phyloP scores from a whole-genome alignment of 75 land plant species.

The Azolla pinnata region DNA sequence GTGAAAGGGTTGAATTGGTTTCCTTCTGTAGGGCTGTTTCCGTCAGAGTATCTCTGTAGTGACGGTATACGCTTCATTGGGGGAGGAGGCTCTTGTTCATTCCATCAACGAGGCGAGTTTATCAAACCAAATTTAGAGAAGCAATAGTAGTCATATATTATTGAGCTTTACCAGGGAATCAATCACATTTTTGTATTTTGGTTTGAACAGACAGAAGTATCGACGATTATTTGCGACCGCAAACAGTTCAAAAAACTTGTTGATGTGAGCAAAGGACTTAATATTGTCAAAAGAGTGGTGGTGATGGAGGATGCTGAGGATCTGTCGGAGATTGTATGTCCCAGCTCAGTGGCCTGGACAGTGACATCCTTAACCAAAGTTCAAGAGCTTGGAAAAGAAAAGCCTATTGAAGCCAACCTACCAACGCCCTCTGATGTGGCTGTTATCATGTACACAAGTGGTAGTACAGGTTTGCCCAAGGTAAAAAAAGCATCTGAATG shows the following conservation, averaged over 20 bases:
- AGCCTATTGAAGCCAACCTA: conserved; percentile 45
- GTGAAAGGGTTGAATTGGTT: background rate
- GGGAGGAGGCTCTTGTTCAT: conserved; percentile 88
- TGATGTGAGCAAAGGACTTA: conserved; percentile 55
- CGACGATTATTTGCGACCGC: conserved; percentile 88
- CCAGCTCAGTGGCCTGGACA: conserved; percentile 39
- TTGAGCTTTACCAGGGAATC: background rate
- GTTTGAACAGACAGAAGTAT: conserved; percentile 70
- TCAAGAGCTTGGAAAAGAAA: conserved; percentile 46
- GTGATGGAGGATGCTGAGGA: conserved; percentile 53
- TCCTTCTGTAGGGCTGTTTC: conserved; percentile 65
- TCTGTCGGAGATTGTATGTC: conserved; percentile 13
- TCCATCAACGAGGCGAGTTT: conserved; percentile 79
- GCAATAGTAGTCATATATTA: background rate
- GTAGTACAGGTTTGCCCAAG: conserved; percentile 98
- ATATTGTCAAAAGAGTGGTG: conserved; percentile 69
- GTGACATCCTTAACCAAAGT: conserved; percentile 51
- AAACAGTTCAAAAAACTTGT: conserved; percentile 79
- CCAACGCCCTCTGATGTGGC: conserved; percentile 77
- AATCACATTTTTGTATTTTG: background rate
- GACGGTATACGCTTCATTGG: conserved; percentile 90
- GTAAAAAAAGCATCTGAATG: conserved; percentile 18
- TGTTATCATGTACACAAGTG: conserved; percentile 99
- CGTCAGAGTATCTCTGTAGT: conserved; percentile 84
- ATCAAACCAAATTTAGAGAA: background rate